Base-by-base conservation (phyloP, 805 yeast genomes). In the Ogataea nonfermentans region DNA sequence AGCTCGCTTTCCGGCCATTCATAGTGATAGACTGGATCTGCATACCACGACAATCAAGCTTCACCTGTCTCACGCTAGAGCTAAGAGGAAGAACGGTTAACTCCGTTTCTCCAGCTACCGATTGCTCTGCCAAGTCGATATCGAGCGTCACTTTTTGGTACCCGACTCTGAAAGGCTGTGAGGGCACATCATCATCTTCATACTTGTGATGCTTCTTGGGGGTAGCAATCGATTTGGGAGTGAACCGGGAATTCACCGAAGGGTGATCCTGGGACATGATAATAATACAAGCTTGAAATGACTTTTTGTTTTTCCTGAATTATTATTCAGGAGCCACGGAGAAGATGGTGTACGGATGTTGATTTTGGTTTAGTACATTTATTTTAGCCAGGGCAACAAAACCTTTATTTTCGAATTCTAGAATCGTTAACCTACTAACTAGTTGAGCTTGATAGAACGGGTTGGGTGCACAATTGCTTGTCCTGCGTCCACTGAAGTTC, bases 61-160 rank as follows among this genome's bases (percentile, higher is more conserved):
- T 75, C 17, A 93, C 67, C 9, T 67, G 65, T 41, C 74, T 76
- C 31, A 91, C 65, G 1, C 68, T 53, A 14, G 79, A 66, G 36
- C 79, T 76, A 11, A 77, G 65, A 0, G 99, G 97, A 12, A 85
- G 70, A 2, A 90, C 68, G 2, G 93, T 83, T 23, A 93, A 65
- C 55, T 90, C 97, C 0, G 97, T 88, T 49, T 76, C 72, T 11
- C 98, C 99, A 0, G 55, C 56, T 5, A 89, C 65, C 14, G 65
- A 53, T 46, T 75, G 71, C 12, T 70, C 67, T n/a, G 79, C 73
- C 29, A 90, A 66, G 58, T 89, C 95, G 4, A 91, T 78, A 57
- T 90, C 95, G 13, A 91, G 63, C 17, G 76, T 73, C 10, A 91
- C 84, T 49, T 84, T 75, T 61, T 91, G 97, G 59, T 89, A 95